A percentile compares a stretch with the other conserved stretches of the same genome.
phyloP scores from a whole-genome alignment of 2,329 filamentous ascomycete species.

The Penicillium sp. region DNA sequence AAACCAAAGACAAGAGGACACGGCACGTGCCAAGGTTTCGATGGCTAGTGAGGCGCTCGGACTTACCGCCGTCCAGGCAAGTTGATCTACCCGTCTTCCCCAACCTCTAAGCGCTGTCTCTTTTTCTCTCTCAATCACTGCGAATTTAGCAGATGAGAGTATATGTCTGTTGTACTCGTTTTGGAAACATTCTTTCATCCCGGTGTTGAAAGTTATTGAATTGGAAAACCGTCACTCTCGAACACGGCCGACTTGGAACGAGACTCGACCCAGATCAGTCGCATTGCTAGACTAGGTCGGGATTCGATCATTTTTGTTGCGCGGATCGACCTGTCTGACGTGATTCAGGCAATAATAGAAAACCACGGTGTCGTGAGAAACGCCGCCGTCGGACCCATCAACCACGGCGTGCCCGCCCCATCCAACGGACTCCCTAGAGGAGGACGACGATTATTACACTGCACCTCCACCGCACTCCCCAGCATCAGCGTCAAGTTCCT shows the following conservation, averaged over 20 bases:
- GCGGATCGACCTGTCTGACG: neutral
- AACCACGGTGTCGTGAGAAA: constrained; percentile 36
- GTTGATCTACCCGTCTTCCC: constrained; percentile 11
- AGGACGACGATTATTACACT: constrained; percentile 41
- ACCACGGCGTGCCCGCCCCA: constrained; percentile 45
- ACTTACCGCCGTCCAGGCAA: constrained; percentile 16
- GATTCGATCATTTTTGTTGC: neutral
- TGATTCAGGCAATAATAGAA: constrained; percentile 1
- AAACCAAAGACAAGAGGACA: neutral
- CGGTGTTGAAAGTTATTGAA: neutral
- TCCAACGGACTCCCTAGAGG: constrained; percentile 39
- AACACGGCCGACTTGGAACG: neutral
- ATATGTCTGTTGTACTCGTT: neutral
- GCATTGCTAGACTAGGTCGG: neutral
- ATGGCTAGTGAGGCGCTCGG: constrained; percentile 11
- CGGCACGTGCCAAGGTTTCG: constrained; percentile 7
- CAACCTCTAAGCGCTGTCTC: constrained; percentile 17
- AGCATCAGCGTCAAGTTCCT: constrained; percentile 49
- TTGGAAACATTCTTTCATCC: neutral
- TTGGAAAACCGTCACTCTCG: neutral
- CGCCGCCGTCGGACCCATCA: constrained; percentile 31
- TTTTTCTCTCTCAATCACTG: neutral
- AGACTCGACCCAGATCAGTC: neutral
- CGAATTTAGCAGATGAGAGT: neutral
- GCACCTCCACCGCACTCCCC: constrained; percentile 41